These are phyloP conservation scores for Leishmania martiniquensis DNA, from an alignment of 208 protist species.

Conservation along the genomic window DNA sequence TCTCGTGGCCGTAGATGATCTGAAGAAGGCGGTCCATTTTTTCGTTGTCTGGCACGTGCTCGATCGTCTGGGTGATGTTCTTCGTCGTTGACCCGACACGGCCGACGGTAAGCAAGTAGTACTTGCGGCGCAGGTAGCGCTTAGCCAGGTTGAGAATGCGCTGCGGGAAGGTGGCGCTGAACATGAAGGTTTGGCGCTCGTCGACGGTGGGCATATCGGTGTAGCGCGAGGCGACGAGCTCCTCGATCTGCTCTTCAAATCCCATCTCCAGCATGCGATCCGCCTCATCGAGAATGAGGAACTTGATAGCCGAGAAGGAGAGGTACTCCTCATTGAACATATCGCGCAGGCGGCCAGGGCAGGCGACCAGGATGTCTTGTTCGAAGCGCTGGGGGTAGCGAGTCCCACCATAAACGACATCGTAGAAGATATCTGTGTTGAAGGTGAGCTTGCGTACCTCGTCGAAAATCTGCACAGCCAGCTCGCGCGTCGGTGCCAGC, in stretches of 20 bases:
- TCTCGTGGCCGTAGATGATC: conserved; percentile 73
- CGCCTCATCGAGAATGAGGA: conserved; percentile 98
- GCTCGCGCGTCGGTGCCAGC: conserved; percentile 96
- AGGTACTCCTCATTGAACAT: conserved; percentile 85
- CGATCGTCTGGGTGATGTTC: conserved; percentile 95
- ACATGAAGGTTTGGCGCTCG: conserved; percentile 99
- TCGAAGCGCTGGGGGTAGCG: conserved; percentile 94
- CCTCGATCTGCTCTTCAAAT: conserved; percentile 99
- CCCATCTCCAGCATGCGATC: conserved; percentile 99
- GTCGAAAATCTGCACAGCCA: conserved; percentile 96
- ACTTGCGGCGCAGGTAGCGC: conserved; percentile 96
- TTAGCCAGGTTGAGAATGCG: conserved; percentile 97
- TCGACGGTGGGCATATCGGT: conserved; percentile 92
- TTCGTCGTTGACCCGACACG: conserved; percentile 97
- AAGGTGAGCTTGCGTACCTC: conserved; percentile 97
- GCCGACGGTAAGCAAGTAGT: conserved; percentile 97
- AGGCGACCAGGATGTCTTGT: conserved; percentile 94
- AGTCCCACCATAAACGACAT: conserved; percentile 98
- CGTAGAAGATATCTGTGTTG: conserved; percentile 90
- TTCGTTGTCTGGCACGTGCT: conserved; percentile 62
- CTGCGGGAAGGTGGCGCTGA: conserved; percentile 98
- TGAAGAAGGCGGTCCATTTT: conserved; percentile 85
- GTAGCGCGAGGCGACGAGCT: conserved; percentile 94
- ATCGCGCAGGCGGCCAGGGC: conserved; percentile 90
- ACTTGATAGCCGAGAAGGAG: conserved; percentile 89